Percentiles rank a stretch among this genome's conserved stretches.
These are phyloP conservation scores for Ammopiptanthus mongolicus DNA, from an alignment of 306 rosid species.

Conservation along the genomic window DNA sequence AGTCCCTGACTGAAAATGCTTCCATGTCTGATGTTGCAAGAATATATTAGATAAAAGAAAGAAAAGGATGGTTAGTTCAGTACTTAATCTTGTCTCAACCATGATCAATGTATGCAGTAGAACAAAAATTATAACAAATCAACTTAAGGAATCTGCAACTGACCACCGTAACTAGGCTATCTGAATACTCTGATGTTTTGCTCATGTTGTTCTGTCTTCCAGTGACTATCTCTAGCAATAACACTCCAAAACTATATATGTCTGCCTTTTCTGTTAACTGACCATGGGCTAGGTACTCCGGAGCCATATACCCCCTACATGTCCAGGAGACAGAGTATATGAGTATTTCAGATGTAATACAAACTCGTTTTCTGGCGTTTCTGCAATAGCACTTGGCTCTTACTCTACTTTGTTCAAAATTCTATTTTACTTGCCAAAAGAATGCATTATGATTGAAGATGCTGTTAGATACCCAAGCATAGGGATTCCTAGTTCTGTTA, in stretches of 20 bases:
- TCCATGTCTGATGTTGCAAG: constrained; percentile 66
- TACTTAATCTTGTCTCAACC: not conserved
- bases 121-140: constrained; percentile 6
- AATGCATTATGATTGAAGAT: not conserved
- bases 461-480: constrained; percentile 4
- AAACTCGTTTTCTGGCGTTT: not conserved
- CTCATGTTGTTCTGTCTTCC: constrained; percentile 75
- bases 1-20: constrained; percentile 62
- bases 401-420: not conserved
- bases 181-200: constrained; percentile 62
- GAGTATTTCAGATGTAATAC: not conserved
- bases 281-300: constrained; percentile 93
- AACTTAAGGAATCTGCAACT: constrained; percentile 20
- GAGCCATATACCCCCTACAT: constrained; percentile 91
- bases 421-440: not conserved
- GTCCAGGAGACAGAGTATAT: not conserved
- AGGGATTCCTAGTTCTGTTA: not conserved
- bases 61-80: not conserved
- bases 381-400: not conserved
- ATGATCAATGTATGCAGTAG: not conserved
- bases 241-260: constrained; percentile 81
- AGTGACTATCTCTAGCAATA: constrained; percentile 64
- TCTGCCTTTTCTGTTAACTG: constrained; percentile 88
- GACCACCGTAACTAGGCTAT: constrained; percentile 66
- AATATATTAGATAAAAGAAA: not conserved